Evolutionary conservation across 2,329 filamentous ascomycete genomes (phyloP), one percentile per base, ranked within the genome.

Genomic region (Phoma sp.): DNA sequence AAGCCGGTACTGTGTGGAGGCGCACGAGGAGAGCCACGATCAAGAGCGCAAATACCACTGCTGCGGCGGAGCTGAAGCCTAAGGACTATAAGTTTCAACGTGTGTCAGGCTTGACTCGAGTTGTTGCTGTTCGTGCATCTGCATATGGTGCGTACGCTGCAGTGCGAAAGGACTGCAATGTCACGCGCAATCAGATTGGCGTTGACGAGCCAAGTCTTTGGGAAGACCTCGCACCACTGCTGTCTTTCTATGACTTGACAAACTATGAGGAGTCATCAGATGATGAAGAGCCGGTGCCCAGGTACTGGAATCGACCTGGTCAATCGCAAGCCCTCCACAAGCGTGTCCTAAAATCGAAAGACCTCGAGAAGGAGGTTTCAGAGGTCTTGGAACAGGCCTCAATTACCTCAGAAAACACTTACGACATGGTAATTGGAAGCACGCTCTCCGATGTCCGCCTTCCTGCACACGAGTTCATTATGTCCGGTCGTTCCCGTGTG

Each of bases 81-180:
- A 96, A 96, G 63, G 92, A 96, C 69, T 96, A 96, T 80, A 99
- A 99, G 72, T 99, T 98, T 64, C 88, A 93, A 66, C 87, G 95
- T 52, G 87, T 99, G 7, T 89, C 95, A 1, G 92, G 90, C 34
- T 84, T 99, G 50, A 96, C 92, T 1, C 87, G 92, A 29, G 91
- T 96, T 12, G 83, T 89, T 26, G 87, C 88, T 3, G 93, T 98
- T 7, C 84, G 92, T 61, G 93, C 92, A 64, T 98, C 95, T 28
- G 85, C 89, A 0, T 96, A 91, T 74, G 95, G 95, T 4, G 91
- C 93, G 0, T 98, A 93, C 78, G 90, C 92, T 28, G 92, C 92
- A 3, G 84, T 96, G 38, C 87, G 95, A 39, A 89, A 89, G 67
- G 93, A 97, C 65, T 91, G 87, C 59, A 87, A 93, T 68, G 87